Base-by-base conservation (phyloP, 2,329 filamentous ascomycete genomes). In the Colletotrichum musae region DNA sequence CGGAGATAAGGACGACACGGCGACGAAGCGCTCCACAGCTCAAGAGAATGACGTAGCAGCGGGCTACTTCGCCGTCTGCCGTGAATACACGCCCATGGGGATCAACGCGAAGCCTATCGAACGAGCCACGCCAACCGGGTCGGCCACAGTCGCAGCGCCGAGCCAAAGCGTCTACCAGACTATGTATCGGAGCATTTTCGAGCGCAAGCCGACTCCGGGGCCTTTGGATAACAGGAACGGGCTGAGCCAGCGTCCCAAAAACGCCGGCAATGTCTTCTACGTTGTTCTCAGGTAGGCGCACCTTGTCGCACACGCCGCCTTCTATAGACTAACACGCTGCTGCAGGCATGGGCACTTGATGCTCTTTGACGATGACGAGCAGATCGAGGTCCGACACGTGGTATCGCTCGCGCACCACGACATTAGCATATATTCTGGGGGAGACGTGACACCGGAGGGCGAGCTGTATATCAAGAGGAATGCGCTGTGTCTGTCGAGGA, bases 131-230 rank as follows among this genome's bases (percentile, higher is more conserved):
- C 94, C 94, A 6, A 89, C 93, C 13, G 94, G 94, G 18, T 91
- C 92, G 65, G 81, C 88, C 60, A 92, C 93, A 16, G 90, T 96
- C 52, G 89, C 92, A 41, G 86, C 92, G 50, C 92, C 94, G 65
- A 97, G 94, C 76, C 94, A 93, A 65, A 98, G 95, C 79, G 95
- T 99, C 45, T 98, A 98, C 80, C 96, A 98, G 86, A 93, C 93
- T 79, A 98, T 99, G 94, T 99, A 99, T 82, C 87, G 94, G 78
- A 97, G 93, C 79, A 92, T 99, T 71, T 98, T 99, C 78, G 94
- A 97, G 75, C 89, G 95, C 75, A 95, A 92, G 75, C 85, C 82
- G 43, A 74, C 76, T 9, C 73, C 82, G 2, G 80, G 81, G 1
- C 84, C 86, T 2, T 73, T 88, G 64, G 87, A 88, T 54, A 81